phyloP scores from a whole-genome alignment of 1,139 yeast genomes.

The Debaryomyces sp. region DNA sequence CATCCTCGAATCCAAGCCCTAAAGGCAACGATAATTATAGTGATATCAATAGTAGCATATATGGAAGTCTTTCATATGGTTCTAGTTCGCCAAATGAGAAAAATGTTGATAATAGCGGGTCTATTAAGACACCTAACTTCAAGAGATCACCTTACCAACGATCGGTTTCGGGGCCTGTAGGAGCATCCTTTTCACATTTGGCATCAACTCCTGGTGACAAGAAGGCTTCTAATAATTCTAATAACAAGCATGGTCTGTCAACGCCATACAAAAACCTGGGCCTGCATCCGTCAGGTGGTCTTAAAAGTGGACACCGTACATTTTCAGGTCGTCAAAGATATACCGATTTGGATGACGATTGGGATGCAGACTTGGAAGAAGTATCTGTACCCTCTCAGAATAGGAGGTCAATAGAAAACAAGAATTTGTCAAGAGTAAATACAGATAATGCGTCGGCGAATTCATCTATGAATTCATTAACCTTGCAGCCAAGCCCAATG shows the following conservation, averaged over 20 bases:
- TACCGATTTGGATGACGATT: conserved; percentile 81
- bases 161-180: conserved; percentile 21
- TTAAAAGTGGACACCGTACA: conserved; percentile 10
- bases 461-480: conserved; percentile 13
- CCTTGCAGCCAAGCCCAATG: conserved; percentile 33
- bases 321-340: conserved; percentile 29
- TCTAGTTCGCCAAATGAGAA: conserved; percentile 8
- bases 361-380: conserved; percentile 85
- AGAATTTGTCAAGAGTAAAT: conserved; percentile 9
- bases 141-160: conserved; percentile 21
- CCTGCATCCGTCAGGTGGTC: neutral
- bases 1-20: conserved; percentile 12
- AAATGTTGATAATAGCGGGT: conserved; percentile 8
- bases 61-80: conserved; percentile 34
- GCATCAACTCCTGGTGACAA: conserved; percentile 13
- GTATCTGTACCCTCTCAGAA: conserved; percentile 15
- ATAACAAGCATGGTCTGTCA: neutral
- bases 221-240: neutral
- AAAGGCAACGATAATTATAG: conserved; percentile 21
- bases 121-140: conserved; percentile 8
- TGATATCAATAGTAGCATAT: conserved; percentile 42
- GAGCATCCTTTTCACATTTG: conserved; percentile 18
- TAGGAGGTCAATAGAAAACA: conserved; percentile 9
- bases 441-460: conserved; percentile 10
- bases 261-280: conserved; percentile 4